Percentiles rank a stretch among this genome's conserved stretches.
Evolutionary conservation across 139 green algal species (phyloP).

Genomic region (Chlorella sp.): DNA sequence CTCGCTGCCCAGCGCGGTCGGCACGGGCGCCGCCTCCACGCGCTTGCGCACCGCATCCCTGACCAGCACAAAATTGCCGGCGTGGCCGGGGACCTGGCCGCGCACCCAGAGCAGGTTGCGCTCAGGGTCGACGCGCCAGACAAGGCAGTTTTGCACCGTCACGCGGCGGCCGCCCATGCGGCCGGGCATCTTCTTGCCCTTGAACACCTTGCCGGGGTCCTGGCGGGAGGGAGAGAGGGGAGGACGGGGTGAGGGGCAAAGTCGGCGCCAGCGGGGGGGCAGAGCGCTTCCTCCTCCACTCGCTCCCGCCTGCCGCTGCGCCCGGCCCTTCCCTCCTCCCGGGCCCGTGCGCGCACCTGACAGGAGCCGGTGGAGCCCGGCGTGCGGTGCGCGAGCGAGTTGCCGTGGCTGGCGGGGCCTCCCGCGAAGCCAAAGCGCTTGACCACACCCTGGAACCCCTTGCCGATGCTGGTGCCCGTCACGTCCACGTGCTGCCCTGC

Average conservation of each 20-base stretch:
- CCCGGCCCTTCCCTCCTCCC: too few relatives aligned
- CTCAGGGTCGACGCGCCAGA: conserved; percentile 84
- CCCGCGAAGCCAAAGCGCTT: conserved; percentile 92
- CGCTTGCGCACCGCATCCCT: conserved; percentile 66
- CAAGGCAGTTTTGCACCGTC: conserved; percentile 73
- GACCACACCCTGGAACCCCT: conserved; percentile 97
- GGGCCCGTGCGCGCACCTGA: conserved; percentile 51
- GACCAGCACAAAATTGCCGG: conserved; percentile 80
- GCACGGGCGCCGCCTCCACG: conserved; percentile 43
- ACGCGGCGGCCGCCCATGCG: conserved; percentile 84
- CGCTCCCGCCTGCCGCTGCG: too few relatives aligned
- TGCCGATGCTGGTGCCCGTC: conserved; percentile 87
- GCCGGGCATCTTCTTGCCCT: conserved; percentile 98
- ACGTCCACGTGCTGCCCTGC: conserved; percentile 95
- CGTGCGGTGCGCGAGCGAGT: conserved; percentile 77
- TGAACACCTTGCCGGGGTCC: conserved; percentile 91
- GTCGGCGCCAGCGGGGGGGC: too few relatives aligned
- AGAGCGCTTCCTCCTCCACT: too few relatives aligned
- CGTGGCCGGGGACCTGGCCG: conserved; percentile 91
- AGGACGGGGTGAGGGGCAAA: too few relatives aligned
- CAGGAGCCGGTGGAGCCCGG: conserved; percentile 63
- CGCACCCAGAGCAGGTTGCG: conserved; percentile 93
- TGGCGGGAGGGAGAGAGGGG: conserved; percentile 16
- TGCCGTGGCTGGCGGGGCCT: conserved; percentile 88
- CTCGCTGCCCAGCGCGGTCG: conserved; percentile 2